A percentile compares a stretch with the other conserved stretches of the same genome.
phyloP scores from a whole-genome alignment of 371 early-diverging fungal genomes.

The Syncephalis fuscata region DNA sequence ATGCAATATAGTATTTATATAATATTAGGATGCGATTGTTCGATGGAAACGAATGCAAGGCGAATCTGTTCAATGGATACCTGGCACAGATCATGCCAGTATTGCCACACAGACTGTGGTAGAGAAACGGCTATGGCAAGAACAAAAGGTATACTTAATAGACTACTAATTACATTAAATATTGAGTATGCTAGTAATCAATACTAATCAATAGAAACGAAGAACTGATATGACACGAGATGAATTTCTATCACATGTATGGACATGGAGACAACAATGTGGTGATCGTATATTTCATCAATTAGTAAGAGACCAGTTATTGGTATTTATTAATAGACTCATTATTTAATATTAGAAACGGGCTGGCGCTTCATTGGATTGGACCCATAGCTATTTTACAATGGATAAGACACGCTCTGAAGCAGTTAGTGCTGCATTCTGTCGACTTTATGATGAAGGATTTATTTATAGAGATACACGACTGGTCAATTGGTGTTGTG shows the following conservation, averaged over 20 bases:
- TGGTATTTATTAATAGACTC: not conserved
- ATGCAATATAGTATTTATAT: constrained; percentile 51
- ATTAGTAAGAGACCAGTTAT: constrained; percentile 27
- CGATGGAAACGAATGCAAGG: constrained; percentile 98
- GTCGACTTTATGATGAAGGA: constrained; percentile 90
- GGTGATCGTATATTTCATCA: constrained; percentile 82
- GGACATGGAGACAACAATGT: constrained; percentile 89
- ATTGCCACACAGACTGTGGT: constrained; percentile 99
- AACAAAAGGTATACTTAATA: constrained; percentile 70
- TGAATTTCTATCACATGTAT: constrained; percentile 76
- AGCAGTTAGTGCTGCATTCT: constrained; percentile 94
- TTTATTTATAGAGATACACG: constrained; percentile 94
- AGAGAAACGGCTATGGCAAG: constrained; percentile 85
- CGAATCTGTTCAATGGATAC: constrained; percentile 85
- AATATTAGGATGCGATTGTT: constrained; percentile 81
- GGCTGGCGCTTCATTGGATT: constrained; percentile 92
- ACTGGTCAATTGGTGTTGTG: constrained; percentile 98
- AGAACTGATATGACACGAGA: constrained; percentile 83
- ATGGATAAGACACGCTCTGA: constrained; percentile 74
- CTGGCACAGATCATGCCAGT: constrained; percentile 99
- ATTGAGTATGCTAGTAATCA: not conserved
- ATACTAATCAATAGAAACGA: constrained; percentile 8
- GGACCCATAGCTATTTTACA: constrained; percentile 89
- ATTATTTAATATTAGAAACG: constrained; percentile 25
- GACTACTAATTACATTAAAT: not conserved